These are phyloP conservation scores for Pyrus pyrifolia DNA, from an alignment of 306 rosid genomes.

Conservation along the genomic window DNA sequence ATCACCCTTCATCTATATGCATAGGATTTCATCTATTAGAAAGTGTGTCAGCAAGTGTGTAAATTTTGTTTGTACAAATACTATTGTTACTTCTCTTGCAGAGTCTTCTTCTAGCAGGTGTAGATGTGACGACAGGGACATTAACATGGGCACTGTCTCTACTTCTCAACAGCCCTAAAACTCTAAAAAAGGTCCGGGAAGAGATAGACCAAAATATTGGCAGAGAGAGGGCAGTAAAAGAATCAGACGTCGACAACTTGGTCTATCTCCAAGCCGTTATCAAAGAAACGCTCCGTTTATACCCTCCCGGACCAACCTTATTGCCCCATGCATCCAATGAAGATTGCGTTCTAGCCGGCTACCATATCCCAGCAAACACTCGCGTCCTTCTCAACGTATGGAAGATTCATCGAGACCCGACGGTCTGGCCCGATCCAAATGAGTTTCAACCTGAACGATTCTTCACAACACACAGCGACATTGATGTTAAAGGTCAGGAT, in stretches of 20 bases:
- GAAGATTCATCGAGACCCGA: slow-evolving; percentile 4
- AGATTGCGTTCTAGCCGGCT: slow-evolving; percentile 4
- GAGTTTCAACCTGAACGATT: slow-evolving; percentile 10
- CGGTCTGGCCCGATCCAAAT: not conserved
- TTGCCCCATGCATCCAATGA: not conserved
- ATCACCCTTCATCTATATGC: too few species aligned
- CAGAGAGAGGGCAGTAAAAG: not conserved
- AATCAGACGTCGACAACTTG: slow-evolving; percentile 5
- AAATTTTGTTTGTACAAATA: too few species aligned
- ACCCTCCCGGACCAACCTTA: slow-evolving; percentile 4
- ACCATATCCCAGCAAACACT: not conserved
- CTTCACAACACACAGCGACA: not conserved
- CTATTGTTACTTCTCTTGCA: not conserved
- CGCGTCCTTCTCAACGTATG: not conserved
- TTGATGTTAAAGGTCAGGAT: not conserved
- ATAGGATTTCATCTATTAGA: too few species aligned
- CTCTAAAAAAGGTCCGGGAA: not conserved
- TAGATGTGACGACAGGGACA: not conserved
- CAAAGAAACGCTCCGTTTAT: slow-evolving; percentile 13
- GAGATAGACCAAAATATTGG: slow-evolving; percentile 5
- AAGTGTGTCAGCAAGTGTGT: too few species aligned
- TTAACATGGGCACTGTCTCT: slow-evolving; percentile 12
- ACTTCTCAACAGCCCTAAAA: slow-evolving; percentile 6
- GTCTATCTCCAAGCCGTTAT: slow-evolving; percentile 2
- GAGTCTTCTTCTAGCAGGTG: not conserved